Evolutionary conservation across 2,329 filamentous ascomycete genomes (phyloP).

Genomic region (Neonectria sp.): DNA sequence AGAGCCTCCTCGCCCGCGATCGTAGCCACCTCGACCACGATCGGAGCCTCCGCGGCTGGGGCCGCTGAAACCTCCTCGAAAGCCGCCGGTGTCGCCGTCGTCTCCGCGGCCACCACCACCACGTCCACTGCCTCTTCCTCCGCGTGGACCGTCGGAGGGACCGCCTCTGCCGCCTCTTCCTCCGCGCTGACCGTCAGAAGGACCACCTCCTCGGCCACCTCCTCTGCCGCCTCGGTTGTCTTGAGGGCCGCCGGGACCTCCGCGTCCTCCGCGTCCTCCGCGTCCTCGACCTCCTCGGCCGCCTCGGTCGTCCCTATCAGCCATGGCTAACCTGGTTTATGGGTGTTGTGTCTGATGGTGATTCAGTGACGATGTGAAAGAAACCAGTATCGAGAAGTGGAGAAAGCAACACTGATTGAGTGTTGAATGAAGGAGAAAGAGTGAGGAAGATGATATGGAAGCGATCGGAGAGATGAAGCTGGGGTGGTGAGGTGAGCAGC

Average conservation of each 20-base stretch:
- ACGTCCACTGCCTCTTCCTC: conserved; percentile 32
- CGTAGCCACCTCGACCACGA: conserved; percentile 32
- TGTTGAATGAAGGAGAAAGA: not conserved
- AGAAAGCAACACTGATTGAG: not conserved
- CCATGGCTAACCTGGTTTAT: conserved; percentile 38
- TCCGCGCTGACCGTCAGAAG: conserved; percentile 35
- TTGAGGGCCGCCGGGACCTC: conserved; percentile 29
- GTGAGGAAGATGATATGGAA: not conserved
- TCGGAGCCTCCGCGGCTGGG: conserved; percentile 25
- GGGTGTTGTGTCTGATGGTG: not conserved
- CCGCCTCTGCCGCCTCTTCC: conserved; percentile 18
- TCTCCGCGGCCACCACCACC: conserved; percentile 41
- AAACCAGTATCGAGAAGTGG: not conserved
- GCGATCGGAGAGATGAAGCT: not conserved
- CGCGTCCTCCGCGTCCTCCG: conserved; percentile 19
- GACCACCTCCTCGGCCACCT: conserved; percentile 31
- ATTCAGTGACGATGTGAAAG: not conserved
- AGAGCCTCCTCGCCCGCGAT: conserved; percentile 24
- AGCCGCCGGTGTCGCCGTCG: conserved; percentile 30
- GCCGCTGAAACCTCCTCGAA: conserved; percentile 35
- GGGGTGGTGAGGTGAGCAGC: not conserved
- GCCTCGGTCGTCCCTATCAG: conserved; percentile 48
- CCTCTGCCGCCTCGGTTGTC: conserved; percentile 1
- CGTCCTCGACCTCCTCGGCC: conserved; percentile 38
- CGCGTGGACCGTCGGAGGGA: conserved; percentile 33